A percentile compares a stretch with the other conserved stretches of the same genome.
These are phyloP conservation scores for Xylariaceae sp. DNA, from an alignment of 2,329 filamentous ascomycete species.

Conservation along the genomic window DNA sequence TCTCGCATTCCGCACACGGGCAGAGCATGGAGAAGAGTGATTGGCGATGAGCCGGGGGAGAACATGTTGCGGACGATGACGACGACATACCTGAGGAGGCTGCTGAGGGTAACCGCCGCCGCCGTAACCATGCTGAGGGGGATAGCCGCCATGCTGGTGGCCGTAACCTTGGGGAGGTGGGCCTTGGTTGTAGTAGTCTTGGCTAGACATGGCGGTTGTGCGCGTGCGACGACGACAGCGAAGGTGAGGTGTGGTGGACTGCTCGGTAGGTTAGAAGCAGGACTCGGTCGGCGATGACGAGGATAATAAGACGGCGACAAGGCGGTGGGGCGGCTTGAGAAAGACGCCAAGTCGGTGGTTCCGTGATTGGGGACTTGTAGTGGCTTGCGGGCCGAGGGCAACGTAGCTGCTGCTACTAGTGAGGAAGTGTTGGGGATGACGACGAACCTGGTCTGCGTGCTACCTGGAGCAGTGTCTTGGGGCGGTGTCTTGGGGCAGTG, in stretches of 20 bases:
- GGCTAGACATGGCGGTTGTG: constrained; percentile 24
- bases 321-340: no score
- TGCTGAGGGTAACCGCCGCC: constrained; percentile 39
- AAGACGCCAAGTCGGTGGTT: no score
- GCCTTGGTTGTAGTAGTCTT: constrained; percentile 33
- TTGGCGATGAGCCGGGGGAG: neutral
- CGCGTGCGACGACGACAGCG: constrained; percentile 12
- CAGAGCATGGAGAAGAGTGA: neutral
- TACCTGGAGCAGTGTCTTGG: no score
- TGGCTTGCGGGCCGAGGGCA: no score
- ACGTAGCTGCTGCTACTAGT: no score
- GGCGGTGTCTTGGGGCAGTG: no score
- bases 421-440: no score
- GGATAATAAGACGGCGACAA: neutral
- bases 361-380: no score
- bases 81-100: constrained; percentile 40
- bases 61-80: no score
- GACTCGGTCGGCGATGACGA: constrained; percentile 2
- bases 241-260: constrained; percentile 2
- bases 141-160: constrained; percentile 29
- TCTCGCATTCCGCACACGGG: neutral
- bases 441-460: no score
- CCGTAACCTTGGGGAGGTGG: constrained; percentile 31
- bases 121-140: constrained; percentile 30
- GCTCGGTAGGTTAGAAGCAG: neutral